These are phyloP conservation scores for Pythium aquatile DNA, from an alignment of 352 stramenopile genomes.

Conservation along the genomic window DNA sequence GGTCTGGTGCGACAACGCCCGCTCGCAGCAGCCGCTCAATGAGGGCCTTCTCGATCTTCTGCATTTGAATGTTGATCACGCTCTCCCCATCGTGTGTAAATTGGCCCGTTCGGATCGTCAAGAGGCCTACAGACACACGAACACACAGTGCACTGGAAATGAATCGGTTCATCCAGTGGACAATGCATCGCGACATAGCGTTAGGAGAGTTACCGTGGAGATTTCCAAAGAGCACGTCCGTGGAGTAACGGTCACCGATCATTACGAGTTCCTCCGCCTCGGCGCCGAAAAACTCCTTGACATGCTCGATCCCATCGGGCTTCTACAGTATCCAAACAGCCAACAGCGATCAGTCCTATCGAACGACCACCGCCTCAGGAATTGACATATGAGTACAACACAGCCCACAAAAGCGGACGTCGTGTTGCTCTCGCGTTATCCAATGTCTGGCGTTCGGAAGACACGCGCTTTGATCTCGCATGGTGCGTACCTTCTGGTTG, in stretches of 20 bases:
- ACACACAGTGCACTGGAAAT: background rate
- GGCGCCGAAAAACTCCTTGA: conserved; percentile 84
- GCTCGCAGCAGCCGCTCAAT: conserved; percentile 44
- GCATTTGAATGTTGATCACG: conserved; percentile 63
- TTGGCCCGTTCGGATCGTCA: conserved; percentile 95
- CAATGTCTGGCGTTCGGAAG: background rate
- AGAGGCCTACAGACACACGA: conserved; percentile 62
- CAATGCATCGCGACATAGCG: background rate
- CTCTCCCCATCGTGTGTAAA: conserved; percentile 65
- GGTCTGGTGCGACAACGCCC: conserved; percentile 40
- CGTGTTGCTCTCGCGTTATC: background rate
- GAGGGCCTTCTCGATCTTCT: conserved; percentile 64
- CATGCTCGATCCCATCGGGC: conserved; percentile 86
- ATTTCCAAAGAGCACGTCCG: conserved; percentile 97
- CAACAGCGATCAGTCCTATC: background rate
- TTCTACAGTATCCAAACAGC: conserved; percentile 53
- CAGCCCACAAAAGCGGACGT: background rate
- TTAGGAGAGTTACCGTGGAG: conserved; percentile 61
- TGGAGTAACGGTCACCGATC: conserved; percentile 96
- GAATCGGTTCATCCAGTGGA: background rate
- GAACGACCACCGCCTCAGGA: background rate
- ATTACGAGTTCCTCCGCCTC: conserved; percentile 89
- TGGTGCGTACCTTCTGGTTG: conserved; percentile 74
- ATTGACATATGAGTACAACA: no score
- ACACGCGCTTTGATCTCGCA: background rate